These are phyloP conservation scores for Alopecurus myosuroides DNA, from an alignment of 176 grass and related monocot genomes.

Conservation along the genomic window DNA sequence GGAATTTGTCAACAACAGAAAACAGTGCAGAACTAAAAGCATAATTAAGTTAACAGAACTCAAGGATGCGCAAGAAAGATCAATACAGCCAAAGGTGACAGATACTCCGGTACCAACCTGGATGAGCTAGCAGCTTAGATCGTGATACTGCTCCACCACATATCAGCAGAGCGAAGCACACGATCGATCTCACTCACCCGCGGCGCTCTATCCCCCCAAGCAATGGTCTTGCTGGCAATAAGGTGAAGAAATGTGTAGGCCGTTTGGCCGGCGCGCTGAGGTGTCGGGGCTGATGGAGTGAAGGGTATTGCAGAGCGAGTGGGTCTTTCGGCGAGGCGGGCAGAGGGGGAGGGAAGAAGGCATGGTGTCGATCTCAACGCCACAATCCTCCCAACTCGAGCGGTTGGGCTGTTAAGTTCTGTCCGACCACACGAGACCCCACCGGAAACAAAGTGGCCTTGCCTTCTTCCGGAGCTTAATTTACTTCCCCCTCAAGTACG, in stretches of 20 bases:
- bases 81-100: background rate
- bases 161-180: background rate
- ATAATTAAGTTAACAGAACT: background rate
- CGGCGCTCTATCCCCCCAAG: background rate
- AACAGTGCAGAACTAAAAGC: background rate
- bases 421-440: conserved; percentile 5
- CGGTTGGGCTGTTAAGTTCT: conserved; percentile 34
- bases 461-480: background rate
- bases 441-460: background rate
- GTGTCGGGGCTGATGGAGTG: background rate
- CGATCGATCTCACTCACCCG: background rate
- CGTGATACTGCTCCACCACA: background rate
- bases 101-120: background rate
- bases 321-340: conserved; percentile 22
- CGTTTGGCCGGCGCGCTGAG: background rate
- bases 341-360: background rate
- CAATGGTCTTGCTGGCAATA: background rate
- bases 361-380: conserved; percentile 17
- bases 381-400: background rate
- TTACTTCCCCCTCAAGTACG: background rate
- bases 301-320: conserved; percentile 23
- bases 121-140: background rate
- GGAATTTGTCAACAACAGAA: background rate
- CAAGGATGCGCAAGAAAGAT: background rate
- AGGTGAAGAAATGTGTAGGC: background rate